These are phyloP conservation scores for Pachysandra terminalis DNA, from an alignment of 164 flowering plant species.

Conservation along the genomic window DNA sequence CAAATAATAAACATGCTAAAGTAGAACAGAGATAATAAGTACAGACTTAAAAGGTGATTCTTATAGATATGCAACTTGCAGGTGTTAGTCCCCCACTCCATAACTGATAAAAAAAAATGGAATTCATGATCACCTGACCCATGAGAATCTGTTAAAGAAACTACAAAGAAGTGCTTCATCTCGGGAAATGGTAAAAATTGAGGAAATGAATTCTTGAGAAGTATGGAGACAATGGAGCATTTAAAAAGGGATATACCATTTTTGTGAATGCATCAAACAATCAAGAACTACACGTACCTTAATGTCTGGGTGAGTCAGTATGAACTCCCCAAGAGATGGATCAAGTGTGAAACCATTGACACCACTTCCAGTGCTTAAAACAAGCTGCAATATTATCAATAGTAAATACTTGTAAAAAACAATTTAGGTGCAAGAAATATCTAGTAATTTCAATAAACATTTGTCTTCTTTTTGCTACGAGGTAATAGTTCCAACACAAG, in stretches of 20 bases:
- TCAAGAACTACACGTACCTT: constrained; percentile 45
- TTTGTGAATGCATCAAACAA: neutral
- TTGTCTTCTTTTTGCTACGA: neutral
- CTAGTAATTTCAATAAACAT: too few species aligned
- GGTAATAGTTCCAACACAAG: neutral
- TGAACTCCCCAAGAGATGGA: constrained; percentile 98
- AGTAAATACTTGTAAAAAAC: too few species aligned
- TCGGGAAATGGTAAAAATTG: too few species aligned
- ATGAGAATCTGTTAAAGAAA: too few species aligned
- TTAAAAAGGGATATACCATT: neutral
- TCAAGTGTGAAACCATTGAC: constrained; percentile 97
- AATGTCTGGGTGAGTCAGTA: constrained; percentile 92
- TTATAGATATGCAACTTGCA: too few species aligned
- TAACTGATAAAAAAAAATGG: too few species aligned
- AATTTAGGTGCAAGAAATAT: too few species aligned
- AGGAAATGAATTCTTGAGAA: neutral
- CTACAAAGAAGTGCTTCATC: too few species aligned
- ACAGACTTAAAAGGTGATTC: neutral
- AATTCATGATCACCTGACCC: too few species aligned
- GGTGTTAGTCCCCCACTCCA: too few species aligned
- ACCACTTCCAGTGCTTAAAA: constrained; percentile 86
- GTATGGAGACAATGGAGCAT: neutral
- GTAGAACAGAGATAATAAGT: neutral
- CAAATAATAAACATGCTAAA: neutral
- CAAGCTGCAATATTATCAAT: constrained; percentile 74